Conservation (phyloP, 768 basidiomycete genomes). For the Agrocybe chaxingu region DNA sequence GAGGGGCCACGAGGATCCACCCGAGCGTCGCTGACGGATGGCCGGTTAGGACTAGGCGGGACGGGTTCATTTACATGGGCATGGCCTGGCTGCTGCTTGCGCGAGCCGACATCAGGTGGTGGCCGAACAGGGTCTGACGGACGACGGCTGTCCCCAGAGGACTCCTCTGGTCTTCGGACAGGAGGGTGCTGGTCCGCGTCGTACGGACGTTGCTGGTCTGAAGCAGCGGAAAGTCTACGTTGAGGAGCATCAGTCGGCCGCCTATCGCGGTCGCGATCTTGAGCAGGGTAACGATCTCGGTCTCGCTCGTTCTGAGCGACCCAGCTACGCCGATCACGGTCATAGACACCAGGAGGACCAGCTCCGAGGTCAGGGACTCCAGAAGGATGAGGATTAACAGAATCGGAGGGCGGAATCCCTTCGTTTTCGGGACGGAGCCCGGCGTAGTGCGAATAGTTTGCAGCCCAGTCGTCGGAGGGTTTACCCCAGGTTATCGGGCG, state of each 20-base stretch:
- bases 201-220: constrained; percentile 1
- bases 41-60: neutral
- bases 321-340: constrained; percentile 4
- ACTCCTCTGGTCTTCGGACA: constrained; percentile 10
- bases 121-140: constrained; percentile 5
- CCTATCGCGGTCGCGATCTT: constrained; percentile 7
- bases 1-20: constrained; percentile 6
- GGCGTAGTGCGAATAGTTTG: constrained; percentile 6
- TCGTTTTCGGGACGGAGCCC: constrained; percentile 5
- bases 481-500: constrained; percentile 9
- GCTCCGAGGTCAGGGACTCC: constrained; percentile 8
- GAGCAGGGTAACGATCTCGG: constrained; percentile 5
- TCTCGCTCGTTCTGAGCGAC: constrained; percentile 7
- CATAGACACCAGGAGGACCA: constrained; percentile 6
- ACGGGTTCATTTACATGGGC: too few species aligned
- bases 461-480: constrained; percentile 9
- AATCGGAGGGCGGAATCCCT: neutral
- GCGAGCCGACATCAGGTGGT: constrained; percentile 9
- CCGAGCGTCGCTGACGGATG: neutral
- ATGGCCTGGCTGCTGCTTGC: neutral
- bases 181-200: constrained; percentile 4
- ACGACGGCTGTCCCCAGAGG: constrained; percentile 12
- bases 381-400: constrained; percentile 8
- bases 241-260: constrained; percentile 1
- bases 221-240: constrained; percentile 4